These are phyloP conservation scores for Aspergillus ochraceus DNA, from an alignment of 2,329 filamentous ascomycete genomes.

Conservation along the genomic window DNA sequence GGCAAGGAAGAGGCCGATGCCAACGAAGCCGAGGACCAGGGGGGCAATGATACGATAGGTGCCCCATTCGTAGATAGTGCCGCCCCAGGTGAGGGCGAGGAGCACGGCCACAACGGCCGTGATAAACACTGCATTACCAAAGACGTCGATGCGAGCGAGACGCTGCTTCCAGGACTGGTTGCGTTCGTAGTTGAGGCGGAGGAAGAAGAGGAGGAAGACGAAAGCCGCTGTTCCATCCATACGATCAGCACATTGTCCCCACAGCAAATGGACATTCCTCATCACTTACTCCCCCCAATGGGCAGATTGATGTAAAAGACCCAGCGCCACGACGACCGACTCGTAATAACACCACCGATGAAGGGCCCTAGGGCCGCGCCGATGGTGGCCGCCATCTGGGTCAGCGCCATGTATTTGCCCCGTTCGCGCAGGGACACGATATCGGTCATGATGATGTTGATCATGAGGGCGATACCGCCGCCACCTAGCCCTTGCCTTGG, in stretches of 20 bases:
- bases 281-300: neutral
- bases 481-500: slow-evolving; percentile 50
- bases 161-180: slow-evolving; percentile 32
- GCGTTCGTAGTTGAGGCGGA: too few species aligned
- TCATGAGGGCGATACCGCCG: slow-evolving; percentile 45
- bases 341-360: slow-evolving; percentile 19
- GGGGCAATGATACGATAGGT: slow-evolving; percentile 39
- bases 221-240: too few species aligned
- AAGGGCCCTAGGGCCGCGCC: slow-evolving; percentile 41
- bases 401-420: slow-evolving; percentile 43
- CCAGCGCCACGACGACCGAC: slow-evolving; percentile 27
- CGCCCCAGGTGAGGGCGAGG: neutral
- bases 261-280: too few species aligned
- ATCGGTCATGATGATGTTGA: slow-evolving; percentile 53
- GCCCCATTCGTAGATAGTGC: neutral
- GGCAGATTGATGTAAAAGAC: slow-evolving; percentile 28
- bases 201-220: slow-evolving; percentile 34
- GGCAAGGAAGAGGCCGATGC: slow-evolving; percentile 33
- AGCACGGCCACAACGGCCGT: neutral
- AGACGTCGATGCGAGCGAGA: slow-evolving; percentile 37
- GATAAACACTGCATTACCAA: neutral
- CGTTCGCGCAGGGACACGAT: slow-evolving; percentile 52
- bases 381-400: slow-evolving; percentile 41
- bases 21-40: slow-evolving; percentile 45
- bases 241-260: too few species aligned